Percentiles rank a stretch among this genome's conserved stretches.
phyloP scores from a whole-genome alignment of 2,329 filamentous ascomycete species.

The Xylariales sp. region DNA sequence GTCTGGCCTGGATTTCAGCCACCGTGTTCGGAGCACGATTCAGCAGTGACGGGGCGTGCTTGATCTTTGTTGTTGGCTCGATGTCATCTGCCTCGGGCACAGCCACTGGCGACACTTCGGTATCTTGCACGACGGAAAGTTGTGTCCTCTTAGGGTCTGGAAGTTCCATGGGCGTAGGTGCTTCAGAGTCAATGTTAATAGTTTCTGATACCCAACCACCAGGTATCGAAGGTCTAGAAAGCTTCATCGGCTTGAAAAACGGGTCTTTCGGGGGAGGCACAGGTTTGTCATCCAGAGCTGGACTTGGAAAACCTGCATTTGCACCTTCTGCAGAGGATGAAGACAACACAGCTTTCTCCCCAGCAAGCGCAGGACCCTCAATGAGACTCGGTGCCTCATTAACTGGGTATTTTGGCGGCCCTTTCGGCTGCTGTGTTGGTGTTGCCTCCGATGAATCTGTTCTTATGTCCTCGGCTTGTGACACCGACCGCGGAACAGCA shows the following conservation, averaged over 20 bases:
- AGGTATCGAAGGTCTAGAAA: conserved; percentile 21
- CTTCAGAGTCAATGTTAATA: conserved; percentile 16
- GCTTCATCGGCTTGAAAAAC: background rate
- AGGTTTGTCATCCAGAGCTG: no score
- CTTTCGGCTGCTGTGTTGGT: no score
- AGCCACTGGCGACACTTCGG: conserved; percentile 13
- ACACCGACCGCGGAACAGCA: no score
- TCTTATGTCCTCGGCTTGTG: no score
- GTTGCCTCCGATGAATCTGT: no score
- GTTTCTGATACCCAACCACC: conserved; percentile 27
- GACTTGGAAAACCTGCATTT: no score
- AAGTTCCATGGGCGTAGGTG: conserved; percentile 18
- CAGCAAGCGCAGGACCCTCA: conserved; percentile 16
- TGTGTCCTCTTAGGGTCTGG: conserved; percentile 11
- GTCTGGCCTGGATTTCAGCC: conserved; percentile 8
- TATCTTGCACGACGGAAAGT: conserved; percentile 13
- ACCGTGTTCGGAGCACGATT: conserved; percentile 8
- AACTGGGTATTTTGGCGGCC: no score
- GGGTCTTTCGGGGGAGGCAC: no score
- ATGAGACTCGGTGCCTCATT: conserved; percentile 12
- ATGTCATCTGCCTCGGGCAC: conserved; percentile 16
- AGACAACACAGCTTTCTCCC: background rate
- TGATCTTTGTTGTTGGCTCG: conserved; percentile 16
- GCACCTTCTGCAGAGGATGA: conserved; percentile 2
- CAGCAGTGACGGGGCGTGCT: conserved; percentile 15